Evolutionary conservation across 345 rosid species (phyloP).

Genomic region (Passiflora organensis): DNA sequence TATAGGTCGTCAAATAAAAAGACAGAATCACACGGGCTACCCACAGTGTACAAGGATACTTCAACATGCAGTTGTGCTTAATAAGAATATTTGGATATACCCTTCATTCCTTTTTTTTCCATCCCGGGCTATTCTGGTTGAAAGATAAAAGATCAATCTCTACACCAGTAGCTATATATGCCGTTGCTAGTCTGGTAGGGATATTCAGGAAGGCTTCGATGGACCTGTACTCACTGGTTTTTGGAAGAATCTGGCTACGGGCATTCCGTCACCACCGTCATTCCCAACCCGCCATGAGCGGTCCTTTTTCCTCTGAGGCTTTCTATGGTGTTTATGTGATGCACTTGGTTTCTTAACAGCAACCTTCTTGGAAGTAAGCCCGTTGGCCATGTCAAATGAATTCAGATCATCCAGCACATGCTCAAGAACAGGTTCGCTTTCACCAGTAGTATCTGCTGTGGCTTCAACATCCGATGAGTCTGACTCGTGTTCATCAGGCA

Average conservation of each 20-base stretch:
- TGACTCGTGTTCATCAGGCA: slow-evolving; percentile 28
- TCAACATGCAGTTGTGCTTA: no score
- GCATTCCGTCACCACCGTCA: slow-evolving; percentile 67
- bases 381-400: slow-evolving; percentile 71
- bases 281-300: slow-evolving; percentile 62
- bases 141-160: neutral
- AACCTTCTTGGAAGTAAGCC: slow-evolving; percentile 43
- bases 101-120: no score
- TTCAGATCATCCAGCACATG: slow-evolving; percentile 66
- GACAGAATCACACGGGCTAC: no score
- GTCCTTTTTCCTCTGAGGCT: slow-evolving; percentile 66
- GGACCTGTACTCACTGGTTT: slow-evolving; percentile 60
- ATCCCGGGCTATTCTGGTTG: no score
- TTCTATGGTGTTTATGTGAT: slow-evolving; percentile 64
- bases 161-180: neutral
- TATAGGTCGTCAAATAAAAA: no score
- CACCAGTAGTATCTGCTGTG: slow-evolving; percentile 11
- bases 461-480: slow-evolving; percentile 45
- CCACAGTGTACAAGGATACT: no score
- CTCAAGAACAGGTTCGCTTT: slow-evolving; percentile 33
- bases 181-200: neutral
- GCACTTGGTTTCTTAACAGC: slow-evolving; percentile 42
- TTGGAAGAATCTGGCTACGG: slow-evolving; percentile 52
- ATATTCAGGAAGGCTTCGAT: slow-evolving; percentile 30
- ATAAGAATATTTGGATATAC: no score